Conservation (phyloP, 495 filamentous ascomycete genomes). For the Trypethelium eluteriae region DNA sequence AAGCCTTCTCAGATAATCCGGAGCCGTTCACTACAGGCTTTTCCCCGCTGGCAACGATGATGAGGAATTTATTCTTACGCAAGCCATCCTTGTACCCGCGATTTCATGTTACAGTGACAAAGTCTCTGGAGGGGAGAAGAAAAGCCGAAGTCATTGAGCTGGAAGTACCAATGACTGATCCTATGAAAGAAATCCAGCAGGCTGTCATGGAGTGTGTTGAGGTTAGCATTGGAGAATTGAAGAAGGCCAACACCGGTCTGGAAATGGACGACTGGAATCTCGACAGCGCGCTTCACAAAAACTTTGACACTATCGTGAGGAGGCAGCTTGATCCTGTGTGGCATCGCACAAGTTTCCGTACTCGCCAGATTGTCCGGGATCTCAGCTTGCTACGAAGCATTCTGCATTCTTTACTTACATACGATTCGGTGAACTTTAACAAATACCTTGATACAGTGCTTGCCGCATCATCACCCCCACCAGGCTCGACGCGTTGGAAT, state of each 20-base stretch:
- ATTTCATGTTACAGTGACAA: constrained; percentile 85
- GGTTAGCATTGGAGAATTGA: constrained; percentile 82
- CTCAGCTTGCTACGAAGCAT: constrained; percentile 78
- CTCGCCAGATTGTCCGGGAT: constrained; percentile 86
- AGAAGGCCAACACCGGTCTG: constrained; percentile 77
- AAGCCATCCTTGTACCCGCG: constrained; percentile 87
- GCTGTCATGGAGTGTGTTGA: constrained; percentile 96
- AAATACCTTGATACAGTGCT: constrained; percentile 92
- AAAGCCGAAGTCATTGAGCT: constrained; percentile 96
- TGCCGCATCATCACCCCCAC: constrained; percentile 78
- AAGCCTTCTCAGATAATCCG: constrained; percentile 91
- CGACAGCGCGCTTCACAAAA: constrained; percentile 86
- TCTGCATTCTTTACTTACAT: constrained; percentile 72
- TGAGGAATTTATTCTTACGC: constrained; percentile 85
- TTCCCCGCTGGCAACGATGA: constrained; percentile 79
- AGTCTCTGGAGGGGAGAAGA: constrained; percentile 79
- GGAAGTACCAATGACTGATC: constrained; percentile 91
- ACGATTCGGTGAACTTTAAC: constrained; percentile 86
- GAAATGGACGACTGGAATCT: constrained; percentile 98
- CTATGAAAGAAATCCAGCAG: constrained; percentile 87
- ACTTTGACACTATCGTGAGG: constrained; percentile 80
- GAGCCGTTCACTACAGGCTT: constrained; percentile 89
- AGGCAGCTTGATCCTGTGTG: constrained; percentile 93
- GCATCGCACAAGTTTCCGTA: constrained; percentile 93
- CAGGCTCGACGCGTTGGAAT: constrained; percentile 76